Evolutionary conservation across 2,329 filamentous ascomycete genomes (phyloP), one percentile per base, ranked within the genome.

Genomic region (Aspergillus fumigatiaffinis): DNA sequence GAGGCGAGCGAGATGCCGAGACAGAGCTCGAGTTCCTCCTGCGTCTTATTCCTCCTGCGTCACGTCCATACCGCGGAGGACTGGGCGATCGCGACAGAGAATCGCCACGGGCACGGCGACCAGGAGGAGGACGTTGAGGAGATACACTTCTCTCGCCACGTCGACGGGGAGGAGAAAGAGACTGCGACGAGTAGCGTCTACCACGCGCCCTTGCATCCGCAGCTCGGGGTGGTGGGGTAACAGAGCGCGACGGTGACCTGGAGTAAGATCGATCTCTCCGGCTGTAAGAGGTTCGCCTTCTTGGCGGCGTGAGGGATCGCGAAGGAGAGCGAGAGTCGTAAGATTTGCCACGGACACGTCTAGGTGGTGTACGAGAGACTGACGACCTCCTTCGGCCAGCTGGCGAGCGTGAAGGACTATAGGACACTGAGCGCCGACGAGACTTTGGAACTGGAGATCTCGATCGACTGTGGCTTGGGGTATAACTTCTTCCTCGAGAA

Each of bases 391-490:
- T 61, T 14, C 21, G 44, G 23, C 26, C 55, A 21, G 62, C 57
- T 7, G 67, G 68, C 12, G 69, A 67, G 20, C 63, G 66, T 8
- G 73, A 74, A 21, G 69, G 69, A 59, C 72, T 76, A 58, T 72
- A 64, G 3, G 73, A 72, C 17, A 64, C 60, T 52, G 65, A 67
- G 49, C 71, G 69, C 49, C 65, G 68, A 44, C 70, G 69, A 32
- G 63, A 69, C 47, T 63, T 68, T 21, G 70, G 62, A 3, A 59
- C 65, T 5, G 67, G 72, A 10, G 74, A 75, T 14, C 69, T 69
- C n/a, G 74, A 76, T 26, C 66, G 67, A 47, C 67, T 72, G 54
- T 68, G 67, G 51, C 69, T 64, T 48, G 63, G 63, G 4, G 62
- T 62, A 50, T 64, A 65, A 54, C 66, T 70, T 59, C 63, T 52